Evolutionary conservation across 1,284 basidiomycete species (phyloP), one percentile per base, ranked within the genome.

Genomic region (Ceratobasidium sp.): DNA sequence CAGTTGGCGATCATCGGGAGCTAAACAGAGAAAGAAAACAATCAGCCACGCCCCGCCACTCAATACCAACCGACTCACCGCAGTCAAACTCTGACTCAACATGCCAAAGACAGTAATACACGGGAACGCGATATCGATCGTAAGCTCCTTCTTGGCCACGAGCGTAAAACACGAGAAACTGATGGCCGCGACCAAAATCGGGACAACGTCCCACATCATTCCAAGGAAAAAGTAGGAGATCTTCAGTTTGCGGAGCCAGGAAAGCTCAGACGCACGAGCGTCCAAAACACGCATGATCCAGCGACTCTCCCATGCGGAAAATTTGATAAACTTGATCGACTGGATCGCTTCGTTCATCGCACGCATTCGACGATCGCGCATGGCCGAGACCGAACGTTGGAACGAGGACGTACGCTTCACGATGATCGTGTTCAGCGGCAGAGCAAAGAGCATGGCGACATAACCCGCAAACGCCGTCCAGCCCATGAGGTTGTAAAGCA

Each of bases 291-390:
- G 70, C 16, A 55, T 16, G 26, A 59, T 48, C 73, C 73, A 74
- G 23, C 55, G 41, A 0, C 71, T 48, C 46, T 74, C 73, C 70
- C 70, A 74, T 1, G 71, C 70, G 16, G 67, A 74, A 26, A 72
- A 72, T 36, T 74, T 74, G 52, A 74, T 67, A 45, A 72, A 74
- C 53, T 72, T 74, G 41, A 74, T 72, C 1, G 53, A 45, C n/a
- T 74, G 73, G 23, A 74, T 72, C 1, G 57, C 71, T 58, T 74
- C 69, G 46, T 74, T 74, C 71, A 74, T 72, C 18, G 52, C 61
- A 1, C 59, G 53, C 61, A 74, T 72, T 16, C 73, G 69, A 78
- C 89, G 89, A 78, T 98, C 96, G 9, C 92, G 84, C 0, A 93
- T 89, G 9, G 87, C 85, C 46, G 91, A 82, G 32, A 55, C 53